Percentiles rank a stretch among this genome's conserved stretches.
These are phyloP conservation scores for Tolypocladium amazonense DNA, from an alignment of 2,329 filamentous ascomycete genomes.

Conservation along the genomic window DNA sequence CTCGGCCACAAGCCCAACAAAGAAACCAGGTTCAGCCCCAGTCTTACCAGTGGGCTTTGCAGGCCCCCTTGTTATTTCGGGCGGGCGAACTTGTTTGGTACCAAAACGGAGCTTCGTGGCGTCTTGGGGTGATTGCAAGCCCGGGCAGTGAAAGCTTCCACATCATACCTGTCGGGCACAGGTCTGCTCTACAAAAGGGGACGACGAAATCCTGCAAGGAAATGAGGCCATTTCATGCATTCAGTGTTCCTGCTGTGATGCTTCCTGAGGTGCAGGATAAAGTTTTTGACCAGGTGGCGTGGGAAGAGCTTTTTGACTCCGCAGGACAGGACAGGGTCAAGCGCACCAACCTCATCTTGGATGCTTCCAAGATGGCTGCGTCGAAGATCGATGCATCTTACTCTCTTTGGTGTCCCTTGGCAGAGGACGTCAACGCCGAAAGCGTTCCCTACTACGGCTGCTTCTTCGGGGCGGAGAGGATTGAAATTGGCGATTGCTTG, in stretches of 20 bases:
- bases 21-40: constrained; percentile 10
- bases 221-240: constrained; percentile 40
- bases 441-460: constrained; percentile 31
- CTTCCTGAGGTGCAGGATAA: constrained; percentile 27
- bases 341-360: constrained; percentile 31
- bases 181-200: constrained; percentile 23
- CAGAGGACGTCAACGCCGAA: constrained; percentile 18
- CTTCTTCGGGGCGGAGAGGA: constrained; percentile 40
- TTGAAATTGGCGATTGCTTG: constrained; percentile 36
- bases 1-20: constrained; percentile 8
- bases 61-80: constrained; percentile 29
- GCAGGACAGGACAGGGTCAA: constrained; percentile 23
- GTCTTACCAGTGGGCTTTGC: constrained; percentile 18
- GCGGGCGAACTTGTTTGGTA: constrained; percentile 41
- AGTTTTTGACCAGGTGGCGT: constrained; percentile 30
- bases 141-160: constrained; percentile 20
- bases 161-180: constrained; percentile 30
- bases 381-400: constrained; percentile 36
- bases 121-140: constrained; percentile 32
- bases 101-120: constrained; percentile 34
- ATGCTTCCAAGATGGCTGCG: constrained; percentile 41
- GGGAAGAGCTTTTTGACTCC: constrained; percentile 25
- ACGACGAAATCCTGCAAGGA: constrained; percentile 28
- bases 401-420: constrained; percentile 33
- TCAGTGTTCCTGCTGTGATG: constrained; percentile 34